phyloP scores from a whole-genome alignment of 441 rosid species.

The Syzygium malaccense region DNA sequence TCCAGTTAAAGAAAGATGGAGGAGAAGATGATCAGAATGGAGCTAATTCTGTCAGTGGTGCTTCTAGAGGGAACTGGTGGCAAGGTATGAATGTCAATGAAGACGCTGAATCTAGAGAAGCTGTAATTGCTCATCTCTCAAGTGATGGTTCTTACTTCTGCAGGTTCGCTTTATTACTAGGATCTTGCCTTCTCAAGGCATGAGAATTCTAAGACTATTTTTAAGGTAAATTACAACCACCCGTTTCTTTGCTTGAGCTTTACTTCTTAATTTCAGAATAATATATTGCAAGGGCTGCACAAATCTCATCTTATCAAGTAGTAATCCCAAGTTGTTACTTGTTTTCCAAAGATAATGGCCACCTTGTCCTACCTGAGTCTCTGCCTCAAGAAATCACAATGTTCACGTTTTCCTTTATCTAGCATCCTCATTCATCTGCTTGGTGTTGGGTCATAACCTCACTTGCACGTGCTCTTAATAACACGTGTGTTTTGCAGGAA shows the following conservation, averaged over 20 bases:
- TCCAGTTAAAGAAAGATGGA: conserved; percentile 50
- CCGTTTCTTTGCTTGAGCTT: not conserved
- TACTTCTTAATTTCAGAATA: not conserved
- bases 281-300: not conserved
- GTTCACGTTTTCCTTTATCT: not conserved
- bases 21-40: conserved; percentile 53
- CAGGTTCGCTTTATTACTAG: conserved; percentile 90
- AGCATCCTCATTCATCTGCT: not conserved
- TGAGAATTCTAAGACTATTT: conserved; percentile 16
- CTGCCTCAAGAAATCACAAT: not conserved
- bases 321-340: not conserved
- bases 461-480: not conserved
- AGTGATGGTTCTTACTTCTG: conserved; percentile 3
- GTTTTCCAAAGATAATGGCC: not conserved
- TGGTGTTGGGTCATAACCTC: not conserved
- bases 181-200: conserved; percentile 16
- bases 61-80: conserved; percentile 96
- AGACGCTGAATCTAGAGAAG: not conserved
- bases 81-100: conserved; percentile 37
- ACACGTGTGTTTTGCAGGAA: conserved; percentile 21
- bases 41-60: conserved; percentile 39
- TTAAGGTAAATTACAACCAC: conserved; percentile 15
- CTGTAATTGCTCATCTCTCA: not conserved
- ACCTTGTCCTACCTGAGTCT: not conserved
- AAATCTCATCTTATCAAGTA: not conserved